Evolutionary conservation across 2,329 filamentous ascomycete genomes (phyloP), one percentile per base, ranked within the genome.

Genomic region (Fusarium clavum): DNA sequence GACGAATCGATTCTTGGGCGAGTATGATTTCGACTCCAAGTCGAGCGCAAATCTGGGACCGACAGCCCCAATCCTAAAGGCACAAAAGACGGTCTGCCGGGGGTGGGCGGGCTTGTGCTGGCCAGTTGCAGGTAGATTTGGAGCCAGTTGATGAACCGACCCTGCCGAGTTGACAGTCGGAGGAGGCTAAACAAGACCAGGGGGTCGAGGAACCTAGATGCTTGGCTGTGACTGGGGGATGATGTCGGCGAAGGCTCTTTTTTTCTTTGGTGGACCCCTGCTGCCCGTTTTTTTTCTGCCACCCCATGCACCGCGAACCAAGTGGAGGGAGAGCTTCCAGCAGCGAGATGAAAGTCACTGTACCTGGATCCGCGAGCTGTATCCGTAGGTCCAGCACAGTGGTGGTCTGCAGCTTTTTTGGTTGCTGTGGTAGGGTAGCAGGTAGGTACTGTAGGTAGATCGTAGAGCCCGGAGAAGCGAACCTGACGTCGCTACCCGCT

Each of bases 1-100:
- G n/a, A n/a, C n/a, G n/a, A n/a, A n/a, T n/a, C n/a, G n/a, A n/a
- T n/a, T n/a, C n/a, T 68, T 71, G 67, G 69, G 59, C 54, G 58
- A 57, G 73, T 70, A 75, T 75, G 73, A 75, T 75, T 73, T 74
- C 70, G 73, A 73, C 64, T 70, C 66, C 63, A 65, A 75, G 68
- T 70, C 67, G 61, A 73, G 61, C 70, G 67, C 62, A 64, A 64
- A 58, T 64, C 58, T 66, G 49, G 65, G 68, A 71, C 70, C 55
- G 47, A 66, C 61, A 64, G 72, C 69, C 73, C 73, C 72, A 74
- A 73, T 60, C 47, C 57, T 60, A 65, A 65, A 72, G 62, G 68
- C 61, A 68, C 62, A 75, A 75, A 75, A 75, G 73, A 75, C 72
- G 73, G 73, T 75, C 73, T 75, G 73, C 72, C 57, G 64, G 72